Base-by-base conservation (phyloP, 1,139 yeast genomes). In the Hyphopichia pseudoburtonii region DNA sequence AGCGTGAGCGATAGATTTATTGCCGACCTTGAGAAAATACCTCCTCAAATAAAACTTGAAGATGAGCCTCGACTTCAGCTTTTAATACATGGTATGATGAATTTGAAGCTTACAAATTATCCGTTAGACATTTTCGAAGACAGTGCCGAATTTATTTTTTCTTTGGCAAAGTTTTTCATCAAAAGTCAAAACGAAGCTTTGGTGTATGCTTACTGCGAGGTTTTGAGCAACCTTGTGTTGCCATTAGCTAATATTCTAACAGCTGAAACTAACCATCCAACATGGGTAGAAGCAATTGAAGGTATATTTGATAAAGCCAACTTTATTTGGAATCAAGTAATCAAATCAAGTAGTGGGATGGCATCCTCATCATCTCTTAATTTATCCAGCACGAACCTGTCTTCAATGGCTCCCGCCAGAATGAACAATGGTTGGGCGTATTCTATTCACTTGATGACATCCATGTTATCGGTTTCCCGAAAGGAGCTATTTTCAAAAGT, bases 231-330 rank as follows among this genome's bases (percentile, higher is more conserved):
- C 41, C 71, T 94, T 28, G 62, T 94, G 3, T 62, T 87, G 31
- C 95, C 97, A 0, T 63, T 92, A 29, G 95, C 97, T 0, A 94
- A 88, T 15, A 72, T 78, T 2, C 73, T 90, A 25, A 87, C 97
- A 0, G 98, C 97, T 0, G 99, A 94, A 57, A 89, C 89, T 1
- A 92, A 94, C 52, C 95, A 89, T 57, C 98, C 98, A 3, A 80
- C 86, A 1, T 94, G 98, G 99, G 82, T 84, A 0, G 86, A 81
- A 35, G 94, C 96, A 0, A 76, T 88, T 38, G 77, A 76, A 24
- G 62, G 68, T 15, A 76, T 89, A 2, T 84, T 76, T 54, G 60
- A 73, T 11, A 75, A 75, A 40, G 79, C 84, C 2, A 47, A 49
- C 23, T 51, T 54, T 24, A 58, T 70, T 19, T 70, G 74, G 74